These are phyloP conservation scores for Ascocoryne sarcoides DNA, from an alignment of 2,329 filamentous ascomycete genomes.

Conservation along the genomic window DNA sequence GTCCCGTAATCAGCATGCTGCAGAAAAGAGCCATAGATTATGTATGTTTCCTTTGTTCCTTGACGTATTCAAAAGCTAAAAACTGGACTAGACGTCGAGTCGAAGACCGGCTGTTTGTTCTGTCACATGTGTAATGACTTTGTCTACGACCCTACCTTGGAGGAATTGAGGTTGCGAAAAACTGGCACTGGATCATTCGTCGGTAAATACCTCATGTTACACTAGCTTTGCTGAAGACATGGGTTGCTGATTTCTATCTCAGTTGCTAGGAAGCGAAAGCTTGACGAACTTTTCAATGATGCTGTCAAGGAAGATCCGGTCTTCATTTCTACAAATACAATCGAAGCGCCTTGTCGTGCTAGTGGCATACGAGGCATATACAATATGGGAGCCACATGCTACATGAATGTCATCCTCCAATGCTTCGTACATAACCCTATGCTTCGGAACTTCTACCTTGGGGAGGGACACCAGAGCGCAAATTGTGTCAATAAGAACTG, in stretches of 20 bases:
- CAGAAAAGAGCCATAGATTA: conserved; percentile 62
- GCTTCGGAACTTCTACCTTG: conserved; percentile 83
- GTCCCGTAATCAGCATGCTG: conserved; percentile 57
- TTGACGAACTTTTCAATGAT: conserved; percentile 60
- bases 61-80: no score
- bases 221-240: background rate
- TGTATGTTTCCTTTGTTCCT: no score
- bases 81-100: conserved; percentile 78
- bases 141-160: conserved; percentile 73
- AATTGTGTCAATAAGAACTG: conserved; percentile 60
- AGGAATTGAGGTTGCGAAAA: conserved; percentile 64
- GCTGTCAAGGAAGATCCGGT: conserved; percentile 61
- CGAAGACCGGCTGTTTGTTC: conserved; percentile 63
- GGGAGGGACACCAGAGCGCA: conserved; percentile 73
- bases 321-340: conserved; percentile 72
- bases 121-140: conserved; percentile 78
- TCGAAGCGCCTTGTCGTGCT: conserved; percentile 71
- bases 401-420: conserved; percentile 93
- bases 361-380: conserved; percentile 87
- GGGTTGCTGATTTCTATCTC: conserved; percentile 1
- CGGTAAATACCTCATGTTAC: conserved; percentile 36
- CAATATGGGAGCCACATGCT: conserved; percentile 97
- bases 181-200: conserved; percentile 57
- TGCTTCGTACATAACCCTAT: conserved; percentile 90
- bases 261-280: conserved; percentile 63